Evolutionary conservation across 805 yeast genomes (phyloP).

Genomic region (Starmera quercuum): DNA sequence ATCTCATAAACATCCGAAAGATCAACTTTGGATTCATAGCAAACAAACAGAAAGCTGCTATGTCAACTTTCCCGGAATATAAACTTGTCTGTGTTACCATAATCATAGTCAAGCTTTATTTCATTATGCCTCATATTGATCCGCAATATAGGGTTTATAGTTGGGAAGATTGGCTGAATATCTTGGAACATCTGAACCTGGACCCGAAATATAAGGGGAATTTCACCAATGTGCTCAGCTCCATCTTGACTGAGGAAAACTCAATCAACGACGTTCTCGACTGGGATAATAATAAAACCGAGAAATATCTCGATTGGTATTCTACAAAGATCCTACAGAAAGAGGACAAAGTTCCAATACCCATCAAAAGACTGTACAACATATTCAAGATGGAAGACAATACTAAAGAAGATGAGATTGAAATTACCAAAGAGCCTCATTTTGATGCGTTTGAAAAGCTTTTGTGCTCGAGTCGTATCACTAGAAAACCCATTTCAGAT

Average conservation of each 20-base stretch:
- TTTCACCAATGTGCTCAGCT: constrained; percentile 6
- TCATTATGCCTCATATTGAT: constrained; percentile 5
- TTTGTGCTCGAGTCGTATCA: not conserved
- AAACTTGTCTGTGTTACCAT: constrained; percentile 8
- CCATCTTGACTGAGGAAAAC: constrained; percentile 13
- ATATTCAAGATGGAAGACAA: constrained; percentile 10
- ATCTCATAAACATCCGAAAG: constrained; percentile 15
- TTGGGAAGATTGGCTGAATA: constrained; percentile 13
- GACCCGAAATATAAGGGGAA: constrained; percentile 4
- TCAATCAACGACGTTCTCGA: constrained; percentile 28
- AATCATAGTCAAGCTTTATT: constrained; percentile 15
- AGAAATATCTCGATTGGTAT: constrained; percentile 45
- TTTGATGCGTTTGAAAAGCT: not conserved
- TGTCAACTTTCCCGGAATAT: constrained; percentile 31
- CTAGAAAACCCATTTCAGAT: not conserved
- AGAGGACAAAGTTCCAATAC: constrained; percentile 12
- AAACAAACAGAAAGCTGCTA: constrained; percentile 4
- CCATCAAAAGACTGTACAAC: constrained; percentile 15
- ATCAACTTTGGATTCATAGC: constrained; percentile 5
- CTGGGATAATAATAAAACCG: constrained; percentile 42
- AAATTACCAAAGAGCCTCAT: constrained; percentile 1
- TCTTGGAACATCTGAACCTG: constrained; percentile 10
- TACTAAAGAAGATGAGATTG: constrained; percentile 1
- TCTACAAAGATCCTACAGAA: constrained; percentile 21
- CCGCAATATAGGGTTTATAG: not conserved